These are phyloP conservation scores for Fusarium neocosmosporiellum DNA, from an alignment of 2,329 filamentous ascomycete genomes.

Conservation along the genomic window DNA sequence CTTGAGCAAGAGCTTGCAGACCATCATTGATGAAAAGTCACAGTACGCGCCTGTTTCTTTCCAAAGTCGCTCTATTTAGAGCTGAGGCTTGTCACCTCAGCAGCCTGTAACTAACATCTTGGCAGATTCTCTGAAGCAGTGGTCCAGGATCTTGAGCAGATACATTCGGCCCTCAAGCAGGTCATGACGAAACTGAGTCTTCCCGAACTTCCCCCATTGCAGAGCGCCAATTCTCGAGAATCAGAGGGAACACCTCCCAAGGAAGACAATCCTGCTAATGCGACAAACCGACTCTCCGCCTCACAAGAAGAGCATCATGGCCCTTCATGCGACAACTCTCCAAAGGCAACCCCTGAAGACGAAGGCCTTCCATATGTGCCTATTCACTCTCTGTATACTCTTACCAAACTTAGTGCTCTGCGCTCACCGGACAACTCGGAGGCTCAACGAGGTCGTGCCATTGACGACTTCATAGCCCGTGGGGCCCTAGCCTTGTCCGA, in stretches of 20 bases:
- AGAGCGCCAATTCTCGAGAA: constrained; percentile 35
- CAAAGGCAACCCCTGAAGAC: constrained; percentile 47
- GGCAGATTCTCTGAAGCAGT: constrained; percentile 30
- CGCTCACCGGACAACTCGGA: constrained; percentile 48
- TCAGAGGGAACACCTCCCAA: constrained; percentile 38
- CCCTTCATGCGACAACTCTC: constrained; percentile 45
- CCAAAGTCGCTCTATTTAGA: neutral
- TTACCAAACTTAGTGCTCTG: constrained; percentile 51
- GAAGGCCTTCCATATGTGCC: constrained; percentile 52
- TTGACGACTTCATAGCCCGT: constrained; percentile 50
- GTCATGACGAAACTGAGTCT: constrained; percentile 41
- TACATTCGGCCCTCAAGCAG: constrained; percentile 40
- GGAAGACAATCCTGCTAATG: constrained; percentile 23
- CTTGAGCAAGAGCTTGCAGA: constrained; percentile 55
- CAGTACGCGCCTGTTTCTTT: constrained; percentile 39
- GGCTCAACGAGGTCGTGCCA: constrained; percentile 32
- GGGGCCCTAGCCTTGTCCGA: constrained; percentile 59
- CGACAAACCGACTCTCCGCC: constrained; percentile 6
- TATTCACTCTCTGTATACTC: constrained; percentile 53
- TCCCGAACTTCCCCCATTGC: constrained; percentile 38
- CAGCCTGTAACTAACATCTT: neutral
- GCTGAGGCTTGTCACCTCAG: too few relatives aligned
- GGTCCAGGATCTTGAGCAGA: constrained; percentile 40
- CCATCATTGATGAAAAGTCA: constrained; percentile 54
- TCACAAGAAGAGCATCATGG: constrained; percentile 38